Evolutionary conservation across 768 basidiomycete genomes (phyloP).

Genomic region (Coprinopsis strossmayeri): DNA sequence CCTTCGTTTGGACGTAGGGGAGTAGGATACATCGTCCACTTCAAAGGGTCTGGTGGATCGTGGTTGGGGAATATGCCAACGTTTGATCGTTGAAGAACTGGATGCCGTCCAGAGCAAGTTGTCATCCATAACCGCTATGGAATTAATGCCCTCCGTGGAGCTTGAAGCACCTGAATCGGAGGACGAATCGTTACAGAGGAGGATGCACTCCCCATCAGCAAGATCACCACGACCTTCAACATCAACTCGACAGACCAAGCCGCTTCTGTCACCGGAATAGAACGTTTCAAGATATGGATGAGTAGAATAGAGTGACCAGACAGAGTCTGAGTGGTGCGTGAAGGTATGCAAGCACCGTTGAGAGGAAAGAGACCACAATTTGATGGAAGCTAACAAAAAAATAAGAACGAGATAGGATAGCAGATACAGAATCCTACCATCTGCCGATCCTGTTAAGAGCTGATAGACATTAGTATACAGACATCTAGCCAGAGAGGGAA

Average conservation of each 20-base stretch:
- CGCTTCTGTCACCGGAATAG: constrained; percentile 91
- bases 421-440: constrained; percentile 36
- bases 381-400: constrained; percentile 39
- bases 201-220: constrained; percentile 82
- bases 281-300: constrained; percentile 85
- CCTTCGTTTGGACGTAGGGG: constrained; percentile 16
- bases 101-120: constrained; percentile 86
- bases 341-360: constrained; percentile 95
- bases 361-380: constrained; percentile 87
- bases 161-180: constrained; percentile 30
- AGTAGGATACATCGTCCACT: constrained; percentile 12
- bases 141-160: constrained; percentile 59
- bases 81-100: constrained; percentile 70
- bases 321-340: constrained; percentile 88
- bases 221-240: constrained; percentile 76
- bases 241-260: constrained; percentile 89
- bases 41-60: constrained; percentile 16
- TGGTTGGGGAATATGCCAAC: constrained; percentile 67
- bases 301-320: constrained; percentile 87
- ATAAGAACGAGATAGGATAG: neutral
- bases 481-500: neutral
- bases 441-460: constrained; percentile 83
- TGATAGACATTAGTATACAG: constrained; percentile 20
- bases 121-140: constrained; percentile 79
- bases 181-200: constrained; percentile 66